Percentiles rank a stretch among this genome's conserved stretches.
Conservation (phyloP, 805 yeast genomes). For the Millerozyma acaciae region DNA sequence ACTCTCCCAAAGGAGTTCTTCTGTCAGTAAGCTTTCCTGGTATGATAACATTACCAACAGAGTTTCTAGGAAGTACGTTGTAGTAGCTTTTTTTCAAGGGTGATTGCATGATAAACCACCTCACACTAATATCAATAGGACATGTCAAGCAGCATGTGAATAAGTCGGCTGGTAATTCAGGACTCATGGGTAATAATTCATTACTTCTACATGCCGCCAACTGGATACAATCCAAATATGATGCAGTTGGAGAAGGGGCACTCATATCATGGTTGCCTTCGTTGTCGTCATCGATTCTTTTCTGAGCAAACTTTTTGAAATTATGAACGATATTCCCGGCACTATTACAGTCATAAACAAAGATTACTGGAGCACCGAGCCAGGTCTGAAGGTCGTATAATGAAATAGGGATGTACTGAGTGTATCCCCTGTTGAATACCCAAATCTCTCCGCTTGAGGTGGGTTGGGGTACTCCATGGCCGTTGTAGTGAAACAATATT, state of each 20-base stretch:
- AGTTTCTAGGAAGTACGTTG: slow-evolving; percentile 41
- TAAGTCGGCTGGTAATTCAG: slow-evolving; percentile 91
- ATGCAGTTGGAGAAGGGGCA: slow-evolving; percentile 60
- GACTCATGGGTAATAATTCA: slow-evolving; percentile 87
- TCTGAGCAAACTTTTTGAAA: slow-evolving; percentile 85
- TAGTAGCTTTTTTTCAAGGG: slow-evolving; percentile 56
- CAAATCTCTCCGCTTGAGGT: slow-evolving; percentile 95
- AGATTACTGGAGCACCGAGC: slow-evolving; percentile 97
- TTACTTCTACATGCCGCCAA: slow-evolving; percentile 87
- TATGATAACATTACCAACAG: slow-evolving; percentile 58
- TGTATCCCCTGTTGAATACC: slow-evolving; percentile 96
- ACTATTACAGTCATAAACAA: slow-evolving; percentile 89
- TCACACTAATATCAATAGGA: slow-evolving; percentile 90
- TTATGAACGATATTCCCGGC: slow-evolving; percentile 92
- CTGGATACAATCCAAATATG: slow-evolving; percentile 84
- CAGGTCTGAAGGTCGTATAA: slow-evolving; percentile 93
- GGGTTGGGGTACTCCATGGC: slow-evolving; percentile 98
- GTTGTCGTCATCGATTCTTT: slow-evolving; percentile 81
- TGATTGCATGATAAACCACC: slow-evolving; percentile 86
- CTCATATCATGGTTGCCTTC: slow-evolving; percentile 50
- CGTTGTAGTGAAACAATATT: slow-evolving; percentile 90
- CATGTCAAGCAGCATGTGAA: slow-evolving; percentile 94
- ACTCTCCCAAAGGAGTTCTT: slow-evolving; percentile 91
- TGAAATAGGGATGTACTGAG: slow-evolving; percentile 95
- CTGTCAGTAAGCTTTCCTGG: slow-evolving; percentile 93